phyloP scores from a whole-genome alignment of 148 eudicot species.

The Vaccinium myrtillus region DNA sequence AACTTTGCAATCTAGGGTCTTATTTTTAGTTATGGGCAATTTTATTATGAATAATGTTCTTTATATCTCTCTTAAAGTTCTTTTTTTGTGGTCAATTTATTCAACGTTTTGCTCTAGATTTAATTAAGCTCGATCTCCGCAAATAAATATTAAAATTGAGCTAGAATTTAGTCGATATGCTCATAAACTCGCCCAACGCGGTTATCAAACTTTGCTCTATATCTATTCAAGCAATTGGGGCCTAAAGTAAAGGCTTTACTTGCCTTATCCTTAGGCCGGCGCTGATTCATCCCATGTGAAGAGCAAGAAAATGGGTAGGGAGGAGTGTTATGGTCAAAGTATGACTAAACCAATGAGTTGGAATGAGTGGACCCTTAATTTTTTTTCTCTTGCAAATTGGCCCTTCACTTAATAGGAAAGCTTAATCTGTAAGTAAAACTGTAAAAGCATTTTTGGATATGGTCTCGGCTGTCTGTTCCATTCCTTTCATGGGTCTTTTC shows the following conservation, averaged over 20 bases:
- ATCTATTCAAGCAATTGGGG: neutral
- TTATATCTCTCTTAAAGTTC: no score
- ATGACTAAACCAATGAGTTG: neutral
- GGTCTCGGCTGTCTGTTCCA: neutral
- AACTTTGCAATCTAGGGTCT: neutral
- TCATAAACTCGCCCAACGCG: no score
- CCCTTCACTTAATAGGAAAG: neutral
- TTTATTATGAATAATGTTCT: no score
- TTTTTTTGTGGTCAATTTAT: no score
- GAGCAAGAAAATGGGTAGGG: neutral
- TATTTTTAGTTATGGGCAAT: neutral
- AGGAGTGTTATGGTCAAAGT: neutral
- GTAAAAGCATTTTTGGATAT: neutral
- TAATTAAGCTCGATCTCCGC: no score
- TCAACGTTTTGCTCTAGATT: no score
- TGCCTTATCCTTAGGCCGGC: neutral
- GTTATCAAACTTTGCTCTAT: neutral
- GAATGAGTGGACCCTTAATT: neutral
- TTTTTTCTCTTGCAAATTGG: neutral
- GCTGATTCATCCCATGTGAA: neutral
- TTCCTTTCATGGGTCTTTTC: neutral
- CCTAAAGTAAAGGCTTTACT: neutral
- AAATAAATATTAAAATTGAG: no score
- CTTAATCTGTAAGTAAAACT: neutral
- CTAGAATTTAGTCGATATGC: no score